Evolutionary conservation across 106 monocot species (phyloP), one percentile per base, ranked within the genome.

Genomic region (Allium fistulosum): DNA sequence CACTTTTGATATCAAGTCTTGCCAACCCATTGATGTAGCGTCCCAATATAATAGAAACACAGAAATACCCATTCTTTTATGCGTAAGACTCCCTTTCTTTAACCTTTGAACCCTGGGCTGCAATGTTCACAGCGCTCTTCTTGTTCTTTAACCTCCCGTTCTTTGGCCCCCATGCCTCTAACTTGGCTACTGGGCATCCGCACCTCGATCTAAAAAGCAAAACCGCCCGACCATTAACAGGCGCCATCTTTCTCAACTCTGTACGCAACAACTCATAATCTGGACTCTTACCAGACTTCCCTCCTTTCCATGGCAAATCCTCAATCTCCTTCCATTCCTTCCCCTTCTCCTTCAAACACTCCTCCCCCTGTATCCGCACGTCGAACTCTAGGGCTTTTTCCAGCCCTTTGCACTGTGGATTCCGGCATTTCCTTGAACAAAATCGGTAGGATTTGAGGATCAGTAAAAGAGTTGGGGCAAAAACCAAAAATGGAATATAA

Each of bases 251-350:
- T 46, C 91, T 47, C 46, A 95, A 79, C 79, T 91, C 94, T 3
- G 76, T 76, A 22, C 91, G 66, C 48, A 95, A 76, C 65, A 85
- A 81, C 83, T 95, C 94, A 60, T 95, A 95, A 48, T 95, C 94
- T 2, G 91, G 91, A 64, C 83, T 91, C 57, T 88, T 88, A 71
- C 94, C 94, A 14, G 71, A 74, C 69, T 81, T 80, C 2, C 91
- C 94, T 2, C 94, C 94, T 71, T 91, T 95, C 91, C 91, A 95
- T 45, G 94, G 94, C 12, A 95, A 62, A 15, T 49, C 80, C 45
- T 88, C 94, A 72, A 95, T 91, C 83, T 88, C 91, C 80, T 64
- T 76, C 94, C 88, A 91, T 59, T 65, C 64, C 27, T 68, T 70
- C 11, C 72, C 68, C 12, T 17, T 70, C 10, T 68, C 58, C 65